Percentiles rank a stretch among this genome's conserved stretches.
Evolutionary conservation across 192 early-diverging fungal species (phyloP).

Genomic region (Phlyctochytrium arcticum): DNA sequence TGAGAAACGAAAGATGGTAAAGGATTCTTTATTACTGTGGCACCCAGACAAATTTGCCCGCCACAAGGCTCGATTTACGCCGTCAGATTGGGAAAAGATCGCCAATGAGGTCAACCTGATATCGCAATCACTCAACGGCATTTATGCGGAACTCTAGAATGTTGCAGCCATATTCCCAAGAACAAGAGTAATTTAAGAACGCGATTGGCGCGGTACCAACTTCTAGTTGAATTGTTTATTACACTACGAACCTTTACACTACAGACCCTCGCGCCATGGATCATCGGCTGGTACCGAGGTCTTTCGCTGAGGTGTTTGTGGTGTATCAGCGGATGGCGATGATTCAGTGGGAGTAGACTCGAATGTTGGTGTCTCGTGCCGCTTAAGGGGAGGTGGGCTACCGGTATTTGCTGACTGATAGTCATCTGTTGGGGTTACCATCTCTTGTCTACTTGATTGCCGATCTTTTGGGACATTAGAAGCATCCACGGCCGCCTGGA

Average conservation of each 20-base stretch:
- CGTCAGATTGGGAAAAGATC: conserved; percentile 1
- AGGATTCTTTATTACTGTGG: conserved; percentile 17
- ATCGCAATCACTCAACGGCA: conserved; percentile 5
- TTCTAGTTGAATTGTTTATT: not conserved
- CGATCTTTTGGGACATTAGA: no score
- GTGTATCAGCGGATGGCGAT: no score
- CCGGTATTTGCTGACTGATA: no score
- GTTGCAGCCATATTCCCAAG: not conserved
- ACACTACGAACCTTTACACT: not conserved
- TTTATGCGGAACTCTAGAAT: conserved; percentile 1
- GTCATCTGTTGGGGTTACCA: no score
- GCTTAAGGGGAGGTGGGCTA: no score
- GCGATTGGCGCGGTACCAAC: no score
- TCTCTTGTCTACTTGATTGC: no score
- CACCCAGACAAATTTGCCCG: conserved; percentile 23
- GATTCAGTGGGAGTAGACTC: no score
- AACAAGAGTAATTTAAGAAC: no score
- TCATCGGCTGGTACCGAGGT: not conserved
- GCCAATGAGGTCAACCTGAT: not conserved
- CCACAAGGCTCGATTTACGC: not conserved
- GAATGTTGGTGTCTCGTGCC: no score
- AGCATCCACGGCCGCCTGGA: no score
- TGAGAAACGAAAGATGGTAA: conserved; percentile 16
- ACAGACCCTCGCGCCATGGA: not conserved
- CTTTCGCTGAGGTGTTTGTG: no score